Evolutionary conservation across 2,329 filamentous ascomycete species (phyloP).

Genomic region (Alternaria sp.): DNA sequence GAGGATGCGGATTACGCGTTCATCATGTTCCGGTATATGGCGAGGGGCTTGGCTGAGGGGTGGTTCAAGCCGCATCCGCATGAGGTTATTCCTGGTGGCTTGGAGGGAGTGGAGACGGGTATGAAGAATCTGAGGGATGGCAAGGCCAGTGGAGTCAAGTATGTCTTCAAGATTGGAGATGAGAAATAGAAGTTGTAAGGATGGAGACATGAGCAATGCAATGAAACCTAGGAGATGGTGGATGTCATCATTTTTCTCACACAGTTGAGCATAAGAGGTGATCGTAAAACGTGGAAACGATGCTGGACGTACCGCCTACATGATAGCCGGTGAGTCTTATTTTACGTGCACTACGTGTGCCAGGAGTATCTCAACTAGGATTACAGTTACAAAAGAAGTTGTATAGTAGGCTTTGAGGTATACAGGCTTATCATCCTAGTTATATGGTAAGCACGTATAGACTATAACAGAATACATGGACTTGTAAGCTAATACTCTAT

Average conservation of each 20-base stretch:
- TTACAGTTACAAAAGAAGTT: background rate
- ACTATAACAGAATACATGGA: background rate
- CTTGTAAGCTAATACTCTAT: background rate
- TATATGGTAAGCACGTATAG: background rate
- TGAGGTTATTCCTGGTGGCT: constrained; percentile 61
- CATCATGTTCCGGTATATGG: constrained; percentile 54
- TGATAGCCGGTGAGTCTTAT: background rate
- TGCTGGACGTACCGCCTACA: background rate
- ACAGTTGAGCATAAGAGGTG: background rate
- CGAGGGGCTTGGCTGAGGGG: constrained; percentile 56
- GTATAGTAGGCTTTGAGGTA: background rate
- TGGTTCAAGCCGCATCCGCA: constrained; percentile 59
- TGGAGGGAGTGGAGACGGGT: constrained; percentile 60
- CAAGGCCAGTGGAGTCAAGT: constrained; percentile 68
- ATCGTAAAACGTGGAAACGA: background rate
- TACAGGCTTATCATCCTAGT: background rate
- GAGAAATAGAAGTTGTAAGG: constrained; percentile 27
- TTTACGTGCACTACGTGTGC: background rate
- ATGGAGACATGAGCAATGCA: background rate
- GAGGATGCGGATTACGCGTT: constrained; percentile 52
- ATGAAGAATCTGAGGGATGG: constrained; percentile 64
- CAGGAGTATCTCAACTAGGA: background rate
- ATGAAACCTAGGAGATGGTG: background rate
- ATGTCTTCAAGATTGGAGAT: constrained; percentile 64
- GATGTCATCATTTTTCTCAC: background rate